A percentile compares a stretch with the other conserved stretches of the same genome.
Evolutionary conservation across 768 basidiomycete species (phyloP).

Genomic region (Kwoniella dendrophila): DNA sequence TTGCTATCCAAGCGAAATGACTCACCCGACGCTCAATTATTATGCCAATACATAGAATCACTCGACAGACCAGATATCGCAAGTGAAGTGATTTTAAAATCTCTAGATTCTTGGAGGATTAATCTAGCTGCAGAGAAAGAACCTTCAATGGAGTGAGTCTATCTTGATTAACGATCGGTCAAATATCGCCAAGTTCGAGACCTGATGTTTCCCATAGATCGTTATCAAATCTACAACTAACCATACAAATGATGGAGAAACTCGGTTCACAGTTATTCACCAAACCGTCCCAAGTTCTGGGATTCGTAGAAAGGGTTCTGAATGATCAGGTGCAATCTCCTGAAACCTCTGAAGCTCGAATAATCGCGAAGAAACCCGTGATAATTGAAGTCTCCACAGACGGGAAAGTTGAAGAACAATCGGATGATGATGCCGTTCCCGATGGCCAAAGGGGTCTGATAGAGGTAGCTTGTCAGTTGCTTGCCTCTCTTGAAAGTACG

Average conservation of each 20-base stretch:
- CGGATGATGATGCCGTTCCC: constrained; percentile 44
- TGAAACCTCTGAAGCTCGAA: not conserved
- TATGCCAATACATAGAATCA: constrained; percentile 64
- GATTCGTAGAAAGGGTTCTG: constrained; percentile 78
- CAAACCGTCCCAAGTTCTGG: constrained; percentile 73
- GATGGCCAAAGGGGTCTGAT: constrained; percentile 64
- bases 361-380: constrained; percentile 55
- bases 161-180: constrained; percentile 57
- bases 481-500: constrained; percentile 84
- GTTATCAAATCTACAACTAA: constrained; percentile 74
- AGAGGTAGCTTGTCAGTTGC: constrained; percentile 38
- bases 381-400: constrained; percentile 56
- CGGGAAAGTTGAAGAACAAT: constrained; percentile 60
- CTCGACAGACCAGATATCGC: constrained; percentile 71
- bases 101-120: constrained; percentile 71
- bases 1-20: constrained; percentile 60
- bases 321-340: constrained; percentile 21
- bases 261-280: constrained; percentile 65
- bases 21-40: constrained; percentile 74
- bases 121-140: constrained; percentile 52
- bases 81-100: constrained; percentile 71
- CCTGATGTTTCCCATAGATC: constrained; percentile 57
- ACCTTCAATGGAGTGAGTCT: constrained; percentile 51
- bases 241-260: constrained; percentile 76
- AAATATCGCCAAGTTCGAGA: not conserved